These are phyloP conservation scores for Babesia divergens DNA, from an alignment of 169 alveolate species.

Conservation along the genomic window DNA sequence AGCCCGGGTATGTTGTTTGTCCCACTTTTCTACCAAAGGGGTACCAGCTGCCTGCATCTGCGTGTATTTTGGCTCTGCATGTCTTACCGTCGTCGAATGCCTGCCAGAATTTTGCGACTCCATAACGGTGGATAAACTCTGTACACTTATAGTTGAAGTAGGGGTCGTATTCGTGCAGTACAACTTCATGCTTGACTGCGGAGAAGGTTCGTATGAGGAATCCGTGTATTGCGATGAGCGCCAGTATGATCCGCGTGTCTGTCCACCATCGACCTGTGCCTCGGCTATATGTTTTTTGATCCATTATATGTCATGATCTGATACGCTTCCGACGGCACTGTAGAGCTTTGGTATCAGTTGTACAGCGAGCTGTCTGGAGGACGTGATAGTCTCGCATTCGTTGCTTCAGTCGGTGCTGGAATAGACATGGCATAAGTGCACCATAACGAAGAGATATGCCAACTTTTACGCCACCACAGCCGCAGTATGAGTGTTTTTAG, in stretches of 20 bases:
- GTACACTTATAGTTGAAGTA: slow-evolving; percentile 97
- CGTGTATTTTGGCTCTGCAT: not conserved
- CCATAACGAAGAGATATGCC: too few relatives aligned
- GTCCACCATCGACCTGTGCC: not conserved
- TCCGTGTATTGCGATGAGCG: slow-evolving; percentile 67
- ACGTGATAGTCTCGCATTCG: too few relatives aligned
- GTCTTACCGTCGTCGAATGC: slow-evolving; percentile 90
- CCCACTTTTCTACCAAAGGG: slow-evolving; percentile 98
- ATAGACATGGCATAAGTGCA: too few relatives aligned
- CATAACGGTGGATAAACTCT: slow-evolving; percentile 88
- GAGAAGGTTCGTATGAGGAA: slow-evolving; percentile 92
- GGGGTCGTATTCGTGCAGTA: slow-evolving; percentile 98
- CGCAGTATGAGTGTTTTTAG: too few relatives aligned
- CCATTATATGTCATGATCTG: too few relatives aligned
- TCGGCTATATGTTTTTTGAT: too few relatives aligned
- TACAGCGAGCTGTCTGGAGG: too few relatives aligned
- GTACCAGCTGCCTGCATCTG: slow-evolving; percentile 90
- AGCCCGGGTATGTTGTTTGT: slow-evolving; percentile 97
- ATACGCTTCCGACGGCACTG: too few relatives aligned
- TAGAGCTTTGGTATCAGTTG: too few relatives aligned
- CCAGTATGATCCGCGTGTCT: slow-evolving; percentile 19
- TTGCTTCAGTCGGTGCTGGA: too few relatives aligned
- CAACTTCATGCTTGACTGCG: slow-evolving; percentile 92
- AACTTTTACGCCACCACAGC: too few relatives aligned
- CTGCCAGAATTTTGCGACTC: slow-evolving; percentile 93